These are phyloP conservation scores for Pugionium dolabratum DNA, from an alignment of 345 rosid species.

Conservation along the genomic window DNA sequence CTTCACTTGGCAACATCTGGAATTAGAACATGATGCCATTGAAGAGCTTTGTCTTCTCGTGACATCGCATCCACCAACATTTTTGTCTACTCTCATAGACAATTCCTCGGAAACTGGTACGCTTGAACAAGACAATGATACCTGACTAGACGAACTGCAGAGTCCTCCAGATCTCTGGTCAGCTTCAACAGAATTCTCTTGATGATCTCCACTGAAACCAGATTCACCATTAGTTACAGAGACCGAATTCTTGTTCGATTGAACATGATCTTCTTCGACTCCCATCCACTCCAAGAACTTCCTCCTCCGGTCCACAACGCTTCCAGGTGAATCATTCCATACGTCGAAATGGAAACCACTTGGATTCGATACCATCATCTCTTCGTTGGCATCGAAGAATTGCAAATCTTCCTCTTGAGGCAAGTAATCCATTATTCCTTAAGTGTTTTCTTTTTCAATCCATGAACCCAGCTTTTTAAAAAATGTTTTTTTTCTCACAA, in stretches of 20 bases:
- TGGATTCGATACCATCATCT: constrained; percentile 47
- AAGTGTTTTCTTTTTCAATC: constrained; percentile 49
- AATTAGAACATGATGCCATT: constrained; percentile 42
- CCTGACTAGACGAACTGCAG: constrained; percentile 42
- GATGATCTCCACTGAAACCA: constrained; percentile 45
- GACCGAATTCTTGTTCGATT: constrained; percentile 12
- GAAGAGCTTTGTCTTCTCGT: constrained; percentile 44
- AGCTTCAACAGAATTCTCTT: constrained; percentile 46
- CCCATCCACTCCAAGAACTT: constrained; percentile 59
- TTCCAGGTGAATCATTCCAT: constrained; percentile 51
- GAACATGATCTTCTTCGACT: constrained; percentile 33
- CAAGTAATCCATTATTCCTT: constrained; percentile 64
- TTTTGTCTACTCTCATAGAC: constrained; percentile 33
- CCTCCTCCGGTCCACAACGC: constrained; percentile 49
- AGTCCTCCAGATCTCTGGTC: constrained; percentile 49
- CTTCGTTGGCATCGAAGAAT: constrained; percentile 75
- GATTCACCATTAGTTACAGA: constrained; percentile 28
- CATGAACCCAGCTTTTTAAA: constrained; percentile 58
- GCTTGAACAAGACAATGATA: constrained; percentile 46
- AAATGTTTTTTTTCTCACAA: constrained; percentile 46
- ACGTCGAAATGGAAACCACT: constrained; percentile 37
- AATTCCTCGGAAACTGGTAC: constrained; percentile 45
- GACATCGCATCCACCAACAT: constrained; percentile 33
- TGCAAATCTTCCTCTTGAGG: constrained; percentile 60
- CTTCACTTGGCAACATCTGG: constrained; percentile 34